Evolutionary conservation across 768 basidiomycete species (phyloP).

Genomic region (Sarcodon aspratus): DNA sequence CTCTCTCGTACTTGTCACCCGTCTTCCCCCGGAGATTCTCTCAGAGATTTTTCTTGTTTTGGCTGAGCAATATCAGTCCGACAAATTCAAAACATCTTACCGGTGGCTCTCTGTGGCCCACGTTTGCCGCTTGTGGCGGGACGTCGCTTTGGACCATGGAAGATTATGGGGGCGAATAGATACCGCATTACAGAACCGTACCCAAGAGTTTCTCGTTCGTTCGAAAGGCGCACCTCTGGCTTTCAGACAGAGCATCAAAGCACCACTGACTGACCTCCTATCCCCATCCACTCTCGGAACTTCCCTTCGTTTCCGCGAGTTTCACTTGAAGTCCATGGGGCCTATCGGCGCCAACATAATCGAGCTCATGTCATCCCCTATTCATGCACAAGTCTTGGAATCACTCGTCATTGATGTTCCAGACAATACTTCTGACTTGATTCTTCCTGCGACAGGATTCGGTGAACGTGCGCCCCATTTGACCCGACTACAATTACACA

Average conservation of each 20-base stretch:
- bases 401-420: constrained; percentile 1
- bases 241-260: neutral
- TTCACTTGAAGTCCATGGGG: neutral
- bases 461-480: neutral
- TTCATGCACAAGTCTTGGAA: constrained; percentile 1
- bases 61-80: neutral
- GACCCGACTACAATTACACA: constrained; percentile 1
- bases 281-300: neutral
- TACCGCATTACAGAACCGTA: neutral
- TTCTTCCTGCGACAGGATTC: constrained; percentile 1
- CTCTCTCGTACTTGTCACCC: constrained; percentile 1
- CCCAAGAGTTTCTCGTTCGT: neutral
- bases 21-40: constrained; percentile 4
- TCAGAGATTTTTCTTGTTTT: constrained; percentile 3
- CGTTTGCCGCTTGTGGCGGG: constrained; percentile 4
- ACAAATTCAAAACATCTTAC: neutral
- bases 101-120: constrained; percentile 1
- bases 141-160: neutral
- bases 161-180: constrained; percentile 2
- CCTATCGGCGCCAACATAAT: neutral
- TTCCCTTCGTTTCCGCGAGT: neutral
- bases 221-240: constrained; percentile 3
- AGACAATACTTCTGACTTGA: neutral
- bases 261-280: neutral
- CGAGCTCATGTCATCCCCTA: neutral